Evolutionary conservation across 1,284 basidiomycete species (phyloP), one percentile per base, ranked within the genome.

Genomic region (Naganishia sp.): DNA sequence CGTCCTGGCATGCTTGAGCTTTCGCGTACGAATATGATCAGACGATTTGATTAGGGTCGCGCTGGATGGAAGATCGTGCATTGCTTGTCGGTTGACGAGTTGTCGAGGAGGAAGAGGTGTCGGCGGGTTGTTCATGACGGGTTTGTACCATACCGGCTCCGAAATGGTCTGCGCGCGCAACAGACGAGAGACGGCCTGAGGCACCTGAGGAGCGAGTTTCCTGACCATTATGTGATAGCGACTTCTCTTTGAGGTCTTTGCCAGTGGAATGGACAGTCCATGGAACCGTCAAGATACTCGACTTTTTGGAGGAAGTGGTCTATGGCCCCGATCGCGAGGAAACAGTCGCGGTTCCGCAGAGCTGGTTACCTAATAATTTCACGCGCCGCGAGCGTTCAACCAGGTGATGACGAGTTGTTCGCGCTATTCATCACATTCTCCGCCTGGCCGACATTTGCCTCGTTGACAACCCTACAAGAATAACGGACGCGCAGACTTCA

Each of bases 81-180:
- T 72, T 28, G 57, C n/a, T 67, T 62, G 13, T 53, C 7, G 84
- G 41, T 21, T 47, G 23, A 57, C 86, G 83, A 64, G 89, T 85
- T 87, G 84, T 72, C 87, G 88, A 23, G 92, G 82, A 49, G 92
- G 91, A 50, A 94, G 85, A 42, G 90, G 86, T 47, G 92, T 84
- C 13, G 95, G 94, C 7, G 94, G 94, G 78, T 94, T 85, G 68
- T 90, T 85, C 50, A 93, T 85, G 54, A 94, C 90, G 23, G 94
- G 87, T 69, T 88, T 84, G 78, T 87, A 94, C 90, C 94, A 95
- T 63, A 85, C 84, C 53, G 95, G 94, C 71, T 88, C 86, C 25
- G 82, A 83, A 67, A 94, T 80, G 73, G 87, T 86, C 60, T 86
- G 83, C 54, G 86, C 86, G 58, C 87, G 85, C 28, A 94, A 84